These are phyloP conservation scores for Apiospora malaysiana DNA, from an alignment of 2,329 filamentous ascomycete species.

Conservation along the genomic window DNA sequence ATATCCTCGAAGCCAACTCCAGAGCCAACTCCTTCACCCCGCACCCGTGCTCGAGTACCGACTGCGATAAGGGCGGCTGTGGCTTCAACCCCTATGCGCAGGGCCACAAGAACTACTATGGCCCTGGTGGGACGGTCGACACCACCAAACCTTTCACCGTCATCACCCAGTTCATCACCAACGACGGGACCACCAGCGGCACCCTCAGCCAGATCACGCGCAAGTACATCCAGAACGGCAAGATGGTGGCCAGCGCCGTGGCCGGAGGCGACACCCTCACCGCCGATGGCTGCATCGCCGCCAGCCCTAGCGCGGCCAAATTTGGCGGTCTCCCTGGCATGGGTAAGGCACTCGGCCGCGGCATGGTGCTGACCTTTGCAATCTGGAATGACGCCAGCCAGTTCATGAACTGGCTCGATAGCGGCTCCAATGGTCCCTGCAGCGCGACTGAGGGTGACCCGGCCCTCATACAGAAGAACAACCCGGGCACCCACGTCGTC, in stretches of 20 bases:
- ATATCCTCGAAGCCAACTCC: conserved; percentile 68
- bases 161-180: conserved; percentile 22
- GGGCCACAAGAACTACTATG: conserved; percentile 66
- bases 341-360: conserved; percentile 48
- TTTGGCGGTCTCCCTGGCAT: conserved; percentile 66
- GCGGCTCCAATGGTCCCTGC: conserved; percentile 62
- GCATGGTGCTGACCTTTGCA: conserved; percentile 57
- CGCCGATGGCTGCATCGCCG: conserved; percentile 49
- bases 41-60: conserved; percentile 64
- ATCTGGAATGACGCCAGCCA: conserved; percentile 70
- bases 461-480: conserved; percentile 50
- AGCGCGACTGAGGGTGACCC: conserved; percentile 57
- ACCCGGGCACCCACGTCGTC: conserved; percentile 55
- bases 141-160: conserved; percentile 60
- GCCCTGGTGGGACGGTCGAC: conserved; percentile 61
- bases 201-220: conserved; percentile 22
- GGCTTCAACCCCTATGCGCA: conserved; percentile 72
- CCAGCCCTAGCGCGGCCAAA: conserved; percentile 61
- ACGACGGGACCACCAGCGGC: conserved; percentile 8
- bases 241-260: conserved; percentile 1
- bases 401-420: conserved; percentile 80
- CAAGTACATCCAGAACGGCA: conserved; percentile 22
- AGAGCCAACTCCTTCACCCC: conserved; percentile 66
- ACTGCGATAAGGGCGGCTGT: conserved; percentile 70
- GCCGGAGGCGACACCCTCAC: conserved; percentile 41